Base-by-base conservation (phyloP, 2,329 filamentous ascomycete genomes). In the Zymoseptoria brevis region DNA sequence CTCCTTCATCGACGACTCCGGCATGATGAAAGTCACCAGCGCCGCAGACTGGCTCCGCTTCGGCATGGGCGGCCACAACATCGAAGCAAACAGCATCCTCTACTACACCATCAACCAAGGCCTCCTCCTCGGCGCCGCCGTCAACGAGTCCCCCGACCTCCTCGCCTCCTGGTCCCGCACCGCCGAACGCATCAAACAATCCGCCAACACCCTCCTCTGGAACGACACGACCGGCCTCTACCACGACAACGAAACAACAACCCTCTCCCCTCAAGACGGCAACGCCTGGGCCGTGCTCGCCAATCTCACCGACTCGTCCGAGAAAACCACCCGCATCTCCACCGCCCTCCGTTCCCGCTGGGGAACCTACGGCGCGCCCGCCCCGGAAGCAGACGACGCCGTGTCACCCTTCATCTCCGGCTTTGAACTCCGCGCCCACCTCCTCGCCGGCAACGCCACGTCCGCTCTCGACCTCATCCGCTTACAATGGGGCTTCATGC, bases 91-190 rank as follows among this genome's bases (percentile, higher is more conserved):
- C 54, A 63, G 74, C 1, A 78, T 80, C 26, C 69, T 79, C 1
- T 79, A 79, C 66, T 74, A 80, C 62, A 81, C 82, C 0, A 72
- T 86, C 48, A 73, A 75, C 29, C 82, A 81, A 4, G 81, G 79
- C 21, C 75, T 82, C 50, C 69, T 70, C 7, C 77, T 86, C 2
- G 81, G 81, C 1, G 65, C 70, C 13, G 82, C 79, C 67, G 68
- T 77, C 4, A 76, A 75, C 35, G 63, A 68, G 56, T 76, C 80
- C 59, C 74, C 73, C 1, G 67, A 68, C 2, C 69, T 79, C 2
- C 69, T 77, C 19, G 66, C 69, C 54, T 7, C 60, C 26, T 68
- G 66, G 65, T 50, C 55, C 6, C 48, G 68, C 66, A 30, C 81
- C 75, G 78, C 73, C 70, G n/a, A 62, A 67, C 9, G 69, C 69